Evolutionary conservation across 2,329 filamentous ascomycete genomes (phyloP).

Genomic region (Huntiella bhutanensis): DNA sequence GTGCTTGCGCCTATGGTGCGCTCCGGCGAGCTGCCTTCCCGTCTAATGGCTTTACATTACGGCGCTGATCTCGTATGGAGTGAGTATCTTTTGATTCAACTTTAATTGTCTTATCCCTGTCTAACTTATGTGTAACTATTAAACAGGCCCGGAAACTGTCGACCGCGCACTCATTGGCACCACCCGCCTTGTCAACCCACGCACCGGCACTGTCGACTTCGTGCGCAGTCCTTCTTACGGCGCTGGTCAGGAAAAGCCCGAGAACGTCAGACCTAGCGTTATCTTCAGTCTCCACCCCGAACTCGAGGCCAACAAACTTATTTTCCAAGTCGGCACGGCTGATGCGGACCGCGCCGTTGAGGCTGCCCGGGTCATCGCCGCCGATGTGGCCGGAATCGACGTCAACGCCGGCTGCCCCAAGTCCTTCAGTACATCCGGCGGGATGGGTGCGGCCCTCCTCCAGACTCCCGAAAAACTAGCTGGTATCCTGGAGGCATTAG

Average conservation of each 20-base stretch:
- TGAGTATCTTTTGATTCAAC: constrained; percentile 21
- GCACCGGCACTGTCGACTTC: constrained; percentile 70
- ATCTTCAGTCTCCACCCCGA: constrained; percentile 72
- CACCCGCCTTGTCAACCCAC: constrained; percentile 54
- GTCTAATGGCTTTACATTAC: constrained; percentile 77
- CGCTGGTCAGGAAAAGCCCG: constrained; percentile 34
- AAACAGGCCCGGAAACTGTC: constrained; percentile 70
- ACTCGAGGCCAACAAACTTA: constrained; percentile 52
- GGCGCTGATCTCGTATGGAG: constrained; percentile 95
- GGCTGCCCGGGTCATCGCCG: constrained; percentile 67
- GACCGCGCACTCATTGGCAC: constrained; percentile 84
- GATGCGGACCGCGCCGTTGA: constrained; percentile 65
- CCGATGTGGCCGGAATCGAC: constrained; percentile 82
- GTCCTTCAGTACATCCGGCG: constrained; percentile 79
- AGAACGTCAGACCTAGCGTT: constrained; percentile 41
- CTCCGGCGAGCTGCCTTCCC: constrained; percentile 84
- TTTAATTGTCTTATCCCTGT: background rate
- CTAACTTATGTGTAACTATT: background rate
- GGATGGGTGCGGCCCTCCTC: constrained; percentile 88
- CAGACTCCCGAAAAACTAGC: constrained; percentile 68
- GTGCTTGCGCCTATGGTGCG: constrained; percentile 96
- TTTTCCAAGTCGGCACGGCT: constrained; percentile 86
- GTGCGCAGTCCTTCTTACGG: constrained; percentile 56
- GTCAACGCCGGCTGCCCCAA: constrained; percentile 98
- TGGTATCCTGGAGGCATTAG: constrained; percentile 65